Evolutionary conservation across 345 rosid species (phyloP).

Genomic region (Brassica rapa): DNA sequence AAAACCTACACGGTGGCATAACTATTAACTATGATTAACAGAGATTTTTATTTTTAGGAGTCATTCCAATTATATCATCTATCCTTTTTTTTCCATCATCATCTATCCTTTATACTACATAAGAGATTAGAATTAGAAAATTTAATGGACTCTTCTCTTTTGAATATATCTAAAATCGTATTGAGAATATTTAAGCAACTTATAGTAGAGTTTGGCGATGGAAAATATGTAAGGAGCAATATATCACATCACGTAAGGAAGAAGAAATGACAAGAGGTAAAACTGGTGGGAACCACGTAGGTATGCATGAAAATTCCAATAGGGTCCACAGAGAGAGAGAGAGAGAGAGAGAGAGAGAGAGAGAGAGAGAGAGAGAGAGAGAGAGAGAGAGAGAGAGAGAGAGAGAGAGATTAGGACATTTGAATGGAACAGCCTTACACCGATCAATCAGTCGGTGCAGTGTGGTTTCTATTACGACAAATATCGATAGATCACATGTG

Average conservation of each 20-base stretch:
- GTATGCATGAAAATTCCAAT: constrained; percentile 32
- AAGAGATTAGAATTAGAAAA: background rate
- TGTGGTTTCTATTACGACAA: constrained; percentile 28
- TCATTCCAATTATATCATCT: background rate
- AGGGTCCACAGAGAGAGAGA: constrained; percentile 7
- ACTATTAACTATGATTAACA: background rate
- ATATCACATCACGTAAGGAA: constrained; percentile 21
- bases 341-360: constrained; percentile 27
- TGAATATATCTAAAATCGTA: background rate
- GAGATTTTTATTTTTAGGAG: background rate
- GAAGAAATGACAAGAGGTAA: constrained; percentile 27
- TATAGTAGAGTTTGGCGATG: background rate
- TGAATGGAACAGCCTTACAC: constrained; percentile 37
- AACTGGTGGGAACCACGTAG: constrained; percentile 14
- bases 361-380: constrained; percentile 27
- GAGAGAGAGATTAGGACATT: constrained; percentile 31
- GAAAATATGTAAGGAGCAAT: background rate
- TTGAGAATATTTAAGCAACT: background rate
- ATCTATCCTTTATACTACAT: background rate
- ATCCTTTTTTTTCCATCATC: background rate
- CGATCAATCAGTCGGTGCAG: constrained; percentile 30
- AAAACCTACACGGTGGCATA: background rate
- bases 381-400: constrained; percentile 21
- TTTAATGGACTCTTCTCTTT: background rate
- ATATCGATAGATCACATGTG: constrained; percentile 29